These are phyloP conservation scores for Acacia concinna DNA, from an alignment of 331 rosid genomes.

Conservation along the genomic window DNA sequence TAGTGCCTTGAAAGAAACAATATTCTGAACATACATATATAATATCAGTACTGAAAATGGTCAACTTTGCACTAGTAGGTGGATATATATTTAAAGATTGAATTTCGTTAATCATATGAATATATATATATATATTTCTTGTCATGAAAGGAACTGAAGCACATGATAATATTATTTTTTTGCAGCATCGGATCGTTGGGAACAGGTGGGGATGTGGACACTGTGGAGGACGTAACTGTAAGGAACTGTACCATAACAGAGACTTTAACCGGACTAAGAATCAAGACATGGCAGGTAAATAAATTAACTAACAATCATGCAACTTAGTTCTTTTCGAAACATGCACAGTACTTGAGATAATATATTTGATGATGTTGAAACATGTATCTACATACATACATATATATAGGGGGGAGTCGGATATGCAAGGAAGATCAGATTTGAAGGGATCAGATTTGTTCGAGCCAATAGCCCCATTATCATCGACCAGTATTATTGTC, in stretches of 20 bases:
- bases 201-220: conserved; percentile 37
- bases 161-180: neutral
- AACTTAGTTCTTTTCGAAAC: neutral
- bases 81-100: neutral
- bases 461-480: conserved; percentile 49
- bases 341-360: neutral
- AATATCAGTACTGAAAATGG: neutral
- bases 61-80: neutral
- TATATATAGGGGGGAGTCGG: conserved; percentile 48
- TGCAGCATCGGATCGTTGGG: conserved; percentile 63
- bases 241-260: conserved; percentile 44
- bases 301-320: neutral
- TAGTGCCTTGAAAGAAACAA: neutral
- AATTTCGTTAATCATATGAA: neutral
- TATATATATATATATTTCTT: neutral
- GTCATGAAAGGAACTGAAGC: conserved; percentile 6
- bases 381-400: neutral
- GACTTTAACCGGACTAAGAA: conserved; percentile 55
- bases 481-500: conserved; percentile 57
- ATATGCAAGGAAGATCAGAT: conserved; percentile 41
- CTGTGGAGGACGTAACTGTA: conserved; percentile 52
- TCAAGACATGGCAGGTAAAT: conserved; percentile 54
- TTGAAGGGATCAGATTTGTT: conserved; percentile 41
- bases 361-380: neutral
- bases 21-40: neutral